Evolutionary conservation across 495 filamentous ascomycete species (phyloP), one percentile per base, ranked within the genome.

Genomic region (Haplographium delicatum): DNA sequence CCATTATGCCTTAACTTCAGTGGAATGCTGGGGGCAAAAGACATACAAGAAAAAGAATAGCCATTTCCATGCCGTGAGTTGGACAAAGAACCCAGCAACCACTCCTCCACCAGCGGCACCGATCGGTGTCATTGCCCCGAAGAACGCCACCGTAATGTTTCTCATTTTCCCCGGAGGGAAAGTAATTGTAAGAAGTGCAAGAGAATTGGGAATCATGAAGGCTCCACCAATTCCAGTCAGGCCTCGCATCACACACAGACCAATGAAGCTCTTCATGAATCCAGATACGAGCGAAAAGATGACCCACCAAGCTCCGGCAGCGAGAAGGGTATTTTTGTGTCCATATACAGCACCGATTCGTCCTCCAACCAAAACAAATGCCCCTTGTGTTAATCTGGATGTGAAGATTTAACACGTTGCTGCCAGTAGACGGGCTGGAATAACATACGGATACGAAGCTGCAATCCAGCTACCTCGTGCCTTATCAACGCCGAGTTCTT

Each of bases 331-430:
- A 9, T 67, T 67, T 50, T 72, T 72, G 50, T 78, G 73, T 5
- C 73, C 76, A 53, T 68, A 72, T 2, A 79, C 65, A 22, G 69
- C 70, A 11, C 76, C 75, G 18, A 78, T 58, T 10, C 75, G 68
- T 25, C 76, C 76, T 20, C 33, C 18, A 10, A 49, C 20, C 7
- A 49, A 18, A n/a, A 49, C 46, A 22, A 49, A 49, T 38, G 46
- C 46, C 4, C 46, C 46, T 26, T 49, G 34, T 9, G 46, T 49
- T 5, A 45, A 27, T 10, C 39, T 43, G 38, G 3, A 24, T 41
- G 11, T 16, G 1, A 16, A 11, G 2, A 34, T 16, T 16, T 43
- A 2, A n/a, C 15, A 5, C 23, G 39, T 25, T 10, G 22, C 8
- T 25, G 19, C 5, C 5, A 4, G 23, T 6, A 2, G 19, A n/a